phyloP scores from a whole-genome alignment of 768 basidiomycete species.

The Xanthoconium purpureum region DNA sequence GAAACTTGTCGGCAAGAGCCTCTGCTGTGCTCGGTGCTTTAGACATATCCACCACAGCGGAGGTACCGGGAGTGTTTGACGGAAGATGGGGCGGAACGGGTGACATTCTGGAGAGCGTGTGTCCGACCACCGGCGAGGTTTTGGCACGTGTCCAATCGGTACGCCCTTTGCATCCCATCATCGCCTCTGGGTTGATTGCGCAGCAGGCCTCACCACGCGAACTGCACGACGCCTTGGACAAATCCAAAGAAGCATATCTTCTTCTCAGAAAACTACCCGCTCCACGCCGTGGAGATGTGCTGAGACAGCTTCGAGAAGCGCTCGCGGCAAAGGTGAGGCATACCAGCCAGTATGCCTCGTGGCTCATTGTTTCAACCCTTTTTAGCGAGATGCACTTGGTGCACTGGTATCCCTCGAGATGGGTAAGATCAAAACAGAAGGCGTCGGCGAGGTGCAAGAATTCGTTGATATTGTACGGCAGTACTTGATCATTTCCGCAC shows the following conservation, averaged over 20 bases:
- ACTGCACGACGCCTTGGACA: conserved; percentile 62
- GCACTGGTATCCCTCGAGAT: conserved; percentile 83
- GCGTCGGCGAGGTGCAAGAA: conserved; percentile 91
- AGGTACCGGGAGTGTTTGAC: conserved; percentile 75
- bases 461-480: conserved; percentile 85
- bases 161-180: conserved; percentile 23
- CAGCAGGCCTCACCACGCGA: conserved; percentile 68
- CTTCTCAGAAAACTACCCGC: conserved; percentile 76
- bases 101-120: conserved; percentile 63
- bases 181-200: conserved; percentile 11
- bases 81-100: conserved; percentile 79
- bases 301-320: conserved; percentile 84
- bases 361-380: conserved; percentile 9
- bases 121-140: conserved; percentile 85
- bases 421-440: conserved; percentile 91
- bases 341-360: neutral
- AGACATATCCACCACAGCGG: conserved; percentile 53
- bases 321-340: conserved; percentile 66
- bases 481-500: neutral
- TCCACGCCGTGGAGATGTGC: conserved; percentile 82
- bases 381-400: conserved; percentile 73
- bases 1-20: conserved; percentile 66
- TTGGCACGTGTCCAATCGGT: conserved; percentile 74
- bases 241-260: conserved; percentile 69
- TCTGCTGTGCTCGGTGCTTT: conserved; percentile 63